phyloP scores from a whole-genome alignment of 108 stramenopile species.

The Ochromonas danica region DNA sequence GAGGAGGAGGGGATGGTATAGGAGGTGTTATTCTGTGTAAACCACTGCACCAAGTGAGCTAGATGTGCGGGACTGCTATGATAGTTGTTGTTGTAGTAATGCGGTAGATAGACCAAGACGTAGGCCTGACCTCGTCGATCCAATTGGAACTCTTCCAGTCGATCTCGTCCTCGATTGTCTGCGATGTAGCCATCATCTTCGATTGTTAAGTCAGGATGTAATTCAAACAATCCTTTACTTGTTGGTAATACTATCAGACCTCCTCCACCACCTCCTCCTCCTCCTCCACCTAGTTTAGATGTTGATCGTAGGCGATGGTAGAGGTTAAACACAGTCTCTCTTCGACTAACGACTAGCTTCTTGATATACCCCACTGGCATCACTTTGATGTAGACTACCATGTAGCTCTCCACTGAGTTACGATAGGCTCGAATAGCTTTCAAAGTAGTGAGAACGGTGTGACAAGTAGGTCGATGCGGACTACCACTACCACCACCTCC shows the following conservation, averaged over 20 bases:
- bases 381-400: neutral
- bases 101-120: no score
- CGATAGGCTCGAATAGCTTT: neutral
- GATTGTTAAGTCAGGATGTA: neutral
- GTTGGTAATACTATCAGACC: constrained; percentile 1
- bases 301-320: neutral
- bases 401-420: neutral
- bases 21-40: no score
- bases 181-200: neutral
- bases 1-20: no score
- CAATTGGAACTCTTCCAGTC: no score
- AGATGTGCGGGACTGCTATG: no score
- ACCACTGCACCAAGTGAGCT: no score
- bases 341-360: neutral
- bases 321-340: neutral
- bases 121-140: no score
- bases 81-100: no score
- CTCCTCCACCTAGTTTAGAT: neutral
- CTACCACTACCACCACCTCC: neutral
- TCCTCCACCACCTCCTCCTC: neutral
- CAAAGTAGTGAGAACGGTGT: constrained; percentile 1
- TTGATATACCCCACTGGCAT: neutral
- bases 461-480: neutral
- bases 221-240: neutral
- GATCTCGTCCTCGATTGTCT: constrained; percentile 7